Base-by-base conservation (phyloP, 2,329 filamentous ascomycete genomes). In the Pleomassaria siparia region DNA sequence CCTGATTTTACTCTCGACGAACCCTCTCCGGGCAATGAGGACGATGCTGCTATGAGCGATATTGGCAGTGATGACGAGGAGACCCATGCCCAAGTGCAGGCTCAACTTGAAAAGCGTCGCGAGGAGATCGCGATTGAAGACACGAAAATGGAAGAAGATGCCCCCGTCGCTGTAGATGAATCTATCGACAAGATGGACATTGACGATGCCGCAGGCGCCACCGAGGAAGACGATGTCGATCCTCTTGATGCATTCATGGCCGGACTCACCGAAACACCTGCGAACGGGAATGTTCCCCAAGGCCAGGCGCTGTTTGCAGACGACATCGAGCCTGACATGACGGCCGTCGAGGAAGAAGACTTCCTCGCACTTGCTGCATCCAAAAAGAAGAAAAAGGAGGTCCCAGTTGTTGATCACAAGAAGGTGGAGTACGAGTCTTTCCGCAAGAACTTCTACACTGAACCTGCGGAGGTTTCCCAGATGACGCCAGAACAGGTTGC, bases 241-340 rank as follows among this genome's bases (percentile, higher is more conserved):
- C 90, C 94, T 7, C 77, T 99, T 29, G 94, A 99, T 74, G 92
- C 91, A n/a, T 99, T 95, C 75, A 99, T 99, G 94, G 87, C 85
- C 43, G 83, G 81, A 51, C 77, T 87, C 41, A 35, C 61, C 46
- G 62, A 66, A 40, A 37, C 55, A 9, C 51, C 71, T 44, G 70
- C 69, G 41, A 69, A 42, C 52, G 75, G 73, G 40, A 79, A 78
- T 52, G 58, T 77, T 36, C 83, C 86, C 46, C 85, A 89, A 60
- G 89, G 89, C 1, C 86, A 95, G 67, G 84, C 91, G 7, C 88
- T 96, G 60, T 96, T 96, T 67, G 89, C 87, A 50, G 91, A 96
- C 46, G 81, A 84, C 51, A 87, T 95, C 53, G 91, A 95, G 50
- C 76, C 81, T 12, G 79, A 81, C 47, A 69, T 86, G 42, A 83